Base-by-base conservation (phyloP, 495 filamentous ascomycete genomes). In the Tuber melanosporum region DNA sequence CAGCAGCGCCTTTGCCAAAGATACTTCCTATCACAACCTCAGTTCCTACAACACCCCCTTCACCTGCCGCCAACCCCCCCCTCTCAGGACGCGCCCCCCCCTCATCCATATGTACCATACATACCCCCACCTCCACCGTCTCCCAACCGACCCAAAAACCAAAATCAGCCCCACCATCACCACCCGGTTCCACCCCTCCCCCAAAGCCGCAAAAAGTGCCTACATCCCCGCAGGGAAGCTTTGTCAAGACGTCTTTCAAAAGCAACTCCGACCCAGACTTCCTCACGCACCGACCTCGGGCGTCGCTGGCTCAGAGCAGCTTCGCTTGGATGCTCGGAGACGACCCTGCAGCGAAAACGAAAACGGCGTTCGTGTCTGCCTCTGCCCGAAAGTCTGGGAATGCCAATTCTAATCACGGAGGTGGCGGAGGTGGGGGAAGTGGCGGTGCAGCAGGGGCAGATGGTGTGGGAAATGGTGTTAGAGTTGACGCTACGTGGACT, bases 311-410 rank as follows among this genome's bases (percentile, higher is more conserved):
- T 22, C 91, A 97, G 77, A 94, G 94, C 43, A 91, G 90, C 14
- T 98, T 97, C 83, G 92, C 94, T 17, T 99, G 94, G 94, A 98
- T 99, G 94, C 87, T 99, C 3, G 89, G 82, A 17, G 82, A 83
- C 39, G 82, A 83, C 46, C 79, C 78, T 26, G 77, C 79, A 8
- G 39, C 71, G 36, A 83, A 83, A 70, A 72, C 76, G 3, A 80
- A 81, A 46, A 82, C 77, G 20, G 78, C 75, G n/a, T 83, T 83
- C 43, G 78, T 83, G 46, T 73, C 77, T 45, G n/a, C 47, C 6
- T 66, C 57, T 66, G 1, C 6, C 26, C 57, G 57, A 66, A 66
- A 66, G 57, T 66, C 57, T 19, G 57, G 57, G 57, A 66, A 36
- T 36, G 26, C 26, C 3, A 66, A 66, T 36, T 36, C 57, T 36